Evolutionary conservation across 2,329 filamentous ascomycete species (phyloP).

Genomic region (Scolecobasidium constrictum): DNA sequence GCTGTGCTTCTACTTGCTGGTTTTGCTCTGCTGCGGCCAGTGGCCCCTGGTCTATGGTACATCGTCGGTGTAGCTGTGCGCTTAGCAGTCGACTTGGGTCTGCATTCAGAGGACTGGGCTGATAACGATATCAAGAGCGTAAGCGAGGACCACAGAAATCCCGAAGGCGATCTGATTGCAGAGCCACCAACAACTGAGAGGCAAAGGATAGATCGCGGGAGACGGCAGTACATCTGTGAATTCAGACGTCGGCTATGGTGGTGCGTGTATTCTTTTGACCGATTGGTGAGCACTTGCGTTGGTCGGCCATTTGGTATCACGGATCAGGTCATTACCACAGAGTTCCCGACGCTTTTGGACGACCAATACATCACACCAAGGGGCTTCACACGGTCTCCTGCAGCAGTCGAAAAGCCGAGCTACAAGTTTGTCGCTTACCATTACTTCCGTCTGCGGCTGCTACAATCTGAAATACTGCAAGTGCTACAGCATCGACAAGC

Average conservation of each 20-base stretch:
- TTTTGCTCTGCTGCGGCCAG: slow-evolving; percentile 81
- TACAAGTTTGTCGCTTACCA: slow-evolving; percentile 90
- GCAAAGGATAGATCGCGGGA: slow-evolving; percentile 40
- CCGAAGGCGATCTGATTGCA: slow-evolving; percentile 13
- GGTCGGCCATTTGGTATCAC: slow-evolving; percentile 87
- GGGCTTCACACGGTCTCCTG: slow-evolving; percentile 55
- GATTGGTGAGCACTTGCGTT: slow-evolving; percentile 90
- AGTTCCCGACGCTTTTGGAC: slow-evolving; percentile 81
- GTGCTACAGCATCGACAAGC: slow-evolving; percentile 89
- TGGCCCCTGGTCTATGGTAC: slow-evolving; percentile 92
- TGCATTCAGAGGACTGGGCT: slow-evolving; percentile 84
- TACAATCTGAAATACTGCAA: slow-evolving; percentile 92
- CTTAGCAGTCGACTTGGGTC: slow-evolving; percentile 77
- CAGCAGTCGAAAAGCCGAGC: slow-evolving; percentile 52
- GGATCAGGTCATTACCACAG: slow-evolving; percentile 93
- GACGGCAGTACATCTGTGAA: slow-evolving; percentile 76
- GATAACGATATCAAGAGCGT: slow-evolving; percentile 41
- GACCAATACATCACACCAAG: slow-evolving; percentile 76
- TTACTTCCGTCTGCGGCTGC: slow-evolving; percentile 76
- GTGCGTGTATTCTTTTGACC: slow-evolving; percentile 91
- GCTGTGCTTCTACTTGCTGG: slow-evolving; percentile 85
- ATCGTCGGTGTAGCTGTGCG: slow-evolving; percentile 90
- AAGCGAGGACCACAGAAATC: slow-evolving; percentile 27
- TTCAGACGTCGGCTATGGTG: slow-evolving; percentile 84
- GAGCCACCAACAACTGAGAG: slow-evolving; percentile 1